Base-by-base conservation (phyloP, 257 asterid species). In the Fraxinus quadrangulata region DNA sequence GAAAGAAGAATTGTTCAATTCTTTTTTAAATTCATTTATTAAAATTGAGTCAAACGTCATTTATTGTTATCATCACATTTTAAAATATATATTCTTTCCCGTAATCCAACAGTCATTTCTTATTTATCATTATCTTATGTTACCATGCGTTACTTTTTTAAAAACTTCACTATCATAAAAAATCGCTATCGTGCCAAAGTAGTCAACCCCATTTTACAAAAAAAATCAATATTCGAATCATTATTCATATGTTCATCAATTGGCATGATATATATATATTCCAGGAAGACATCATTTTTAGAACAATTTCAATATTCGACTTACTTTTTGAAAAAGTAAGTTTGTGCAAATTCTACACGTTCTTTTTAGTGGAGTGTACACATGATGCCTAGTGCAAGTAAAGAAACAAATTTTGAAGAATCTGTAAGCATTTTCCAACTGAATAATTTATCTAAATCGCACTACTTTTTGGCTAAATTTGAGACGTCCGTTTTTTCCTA, bases 321-420 rank as follows among this genome's bases (percentile, higher is more conserved):
- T 21, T 42, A 24, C 39, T 68, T 54, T 59, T 31, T 42, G 65
- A 73, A 13, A 51, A 74, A 40, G 68, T 51, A 79, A 54, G 77
- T 72, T 72, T 49, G 75, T 16, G 26, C 69, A 59, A 59, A 30
- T 30, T 70, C 34, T 37, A 9, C 6, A 21, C 37, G 6, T 33
- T 33, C 40, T 33, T 33, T 24, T 1, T 17, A 59, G 81, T 76
- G 78, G 77, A 33, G 63, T 72, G 37, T 56, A 45, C 76, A 74
- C 83, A 80, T 30, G 75, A 80, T 80, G 69, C 84, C 80, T 10
- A 42, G 23, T 59, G 24, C 8, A 70, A 40, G 14, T 67, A 34
- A 33, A 66, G 65, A 71, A 70, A 12, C 17, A 74, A 51, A 66
- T 63, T 63, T 11, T 74, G 28, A 73, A 73, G 77, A 67, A 72